phyloP scores from a whole-genome alignment of 2,329 filamentous ascomycete species.

The Penicillium frequentans region DNA sequence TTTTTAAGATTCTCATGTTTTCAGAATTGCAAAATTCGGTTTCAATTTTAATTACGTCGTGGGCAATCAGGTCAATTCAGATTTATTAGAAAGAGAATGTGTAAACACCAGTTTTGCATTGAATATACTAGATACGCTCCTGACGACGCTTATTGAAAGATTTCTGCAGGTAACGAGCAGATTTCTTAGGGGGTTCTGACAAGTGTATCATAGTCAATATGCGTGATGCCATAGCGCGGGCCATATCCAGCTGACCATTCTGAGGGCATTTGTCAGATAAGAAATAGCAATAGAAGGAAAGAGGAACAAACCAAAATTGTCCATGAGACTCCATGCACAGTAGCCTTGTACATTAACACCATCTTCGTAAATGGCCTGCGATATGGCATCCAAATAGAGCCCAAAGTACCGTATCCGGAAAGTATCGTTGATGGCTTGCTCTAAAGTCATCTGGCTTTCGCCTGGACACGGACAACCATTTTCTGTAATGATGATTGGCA shows the following conservation, averaged over 20 bases:
- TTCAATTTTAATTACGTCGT: too few species aligned
- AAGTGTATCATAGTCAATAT: not conserved
- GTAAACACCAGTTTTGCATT: too few species aligned
- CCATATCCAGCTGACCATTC: not conserved
- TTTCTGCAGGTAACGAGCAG: not conserved
- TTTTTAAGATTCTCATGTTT: too few species aligned
- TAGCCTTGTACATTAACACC: not conserved
- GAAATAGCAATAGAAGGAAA: too few species aligned
- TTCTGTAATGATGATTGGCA: not conserved
- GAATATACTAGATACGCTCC: too few species aligned
- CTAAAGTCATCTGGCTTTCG: not conserved
- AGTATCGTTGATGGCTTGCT: not conserved
- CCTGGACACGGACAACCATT: not conserved
- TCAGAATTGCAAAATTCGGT: too few species aligned
- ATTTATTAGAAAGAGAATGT: too few species aligned
- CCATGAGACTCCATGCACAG: not conserved
- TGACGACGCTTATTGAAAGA: not conserved
- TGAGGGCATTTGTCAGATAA: not conserved
- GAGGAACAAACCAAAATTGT: not conserved
- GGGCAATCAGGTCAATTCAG: too few species aligned
- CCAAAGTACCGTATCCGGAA: not conserved
- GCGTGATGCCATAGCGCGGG: not conserved
- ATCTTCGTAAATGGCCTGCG: not conserved
- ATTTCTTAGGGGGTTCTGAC: not conserved
- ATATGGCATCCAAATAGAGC: not conserved